Base-by-base conservation (phyloP, 257 asterid species). In the Solanum sejunctum region DNA sequence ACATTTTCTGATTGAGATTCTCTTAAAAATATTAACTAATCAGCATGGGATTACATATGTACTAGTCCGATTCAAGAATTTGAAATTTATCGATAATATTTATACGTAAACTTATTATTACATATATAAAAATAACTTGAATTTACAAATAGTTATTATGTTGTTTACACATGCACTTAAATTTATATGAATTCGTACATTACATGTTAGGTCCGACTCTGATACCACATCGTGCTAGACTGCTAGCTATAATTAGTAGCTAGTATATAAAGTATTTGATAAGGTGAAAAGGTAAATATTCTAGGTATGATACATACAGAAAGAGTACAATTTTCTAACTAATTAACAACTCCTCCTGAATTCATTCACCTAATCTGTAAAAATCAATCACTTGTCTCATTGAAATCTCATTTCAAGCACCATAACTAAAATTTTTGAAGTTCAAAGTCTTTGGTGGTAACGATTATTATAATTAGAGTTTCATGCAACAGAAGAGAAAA, bases 381-480 rank as follows among this genome's bases (percentile, higher is more conserved):
- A 58, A 41, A 67, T 58, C 86, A 83, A 63, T 63, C 83, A 84
- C 49, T 84, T 57, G 75, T 82, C 87, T 84, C 69, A 64, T 70
- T 81, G 61, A 7, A 58, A n/a, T 57, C 23, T 61, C 9, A 63
- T 8, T 52, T 64, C 49, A 49, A 16, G 45, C 23, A 41, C 81
- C 81, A 85, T 73, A 39, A 49, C 84, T 80, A 12, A 12, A 18
- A 49, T 60, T 7, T 10, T 18, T 32, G 8, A 5, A 64, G 43
- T 63, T 63, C 17, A 52, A 26, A 23, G 64, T 56, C 52, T 23
- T 83, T 36, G 84, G 15, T 73, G 85, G 23, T 71, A 49, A 78
- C 8, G n/a, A 85, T 84, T 79, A 79, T 79, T 64, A 32, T 57
- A 75, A 11, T 21, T 61, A 80, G 82, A 71, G 84, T 52, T 87